phyloP scores from a whole-genome alignment of 192 early-diverging fungal genomes.

The Rhizoclosmatium globosum region DNA sequence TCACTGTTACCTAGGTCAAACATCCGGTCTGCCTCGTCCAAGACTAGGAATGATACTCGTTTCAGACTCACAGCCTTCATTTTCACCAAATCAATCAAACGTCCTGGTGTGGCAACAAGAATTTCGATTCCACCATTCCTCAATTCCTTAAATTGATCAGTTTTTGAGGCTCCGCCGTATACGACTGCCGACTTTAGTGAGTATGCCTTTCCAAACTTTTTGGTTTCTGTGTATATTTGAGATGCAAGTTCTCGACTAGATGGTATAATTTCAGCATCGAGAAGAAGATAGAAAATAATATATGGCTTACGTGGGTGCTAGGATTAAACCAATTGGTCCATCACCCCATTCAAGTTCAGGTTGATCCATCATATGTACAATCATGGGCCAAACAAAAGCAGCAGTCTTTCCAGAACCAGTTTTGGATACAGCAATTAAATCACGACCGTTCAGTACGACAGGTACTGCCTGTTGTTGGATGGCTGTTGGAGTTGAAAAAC shows the following conservation, averaged over 20 bases:
- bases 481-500: slow-evolving; percentile 75
- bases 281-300: background rate
- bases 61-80: slow-evolving; percentile 86
- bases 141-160: slow-evolving; percentile 84
- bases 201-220: slow-evolving; percentile 82
- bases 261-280: background rate
- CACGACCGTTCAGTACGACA: slow-evolving; percentile 78
- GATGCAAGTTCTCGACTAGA: slow-evolving; percentile 72
- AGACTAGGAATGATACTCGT: slow-evolving; percentile 68
- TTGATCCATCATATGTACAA: slow-evolving; percentile 89
- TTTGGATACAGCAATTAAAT: slow-evolving; percentile 85
- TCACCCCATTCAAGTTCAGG: slow-evolving; percentile 74
- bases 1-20: slow-evolving; percentile 52
- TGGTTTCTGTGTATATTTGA: slow-evolving; percentile 82
- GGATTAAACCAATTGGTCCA: slow-evolving; percentile 81
- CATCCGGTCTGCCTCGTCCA: slow-evolving; percentile 66
- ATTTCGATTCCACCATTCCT: slow-evolving; percentile 76
- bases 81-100: slow-evolving; percentile 87
- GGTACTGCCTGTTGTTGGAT: slow-evolving; percentile 85
- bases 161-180: slow-evolving; percentile 84
- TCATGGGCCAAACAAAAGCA: slow-evolving; percentile 84
- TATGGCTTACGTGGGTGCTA: slow-evolving; percentile 68
- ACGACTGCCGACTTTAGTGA: slow-evolving; percentile 71
- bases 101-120: slow-evolving; percentile 83
- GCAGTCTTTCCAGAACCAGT: slow-evolving; percentile 87